Evolutionary conservation across 116 monocot species (phyloP), one percentile per base, ranked within the genome.

Genomic region (Posidonia oceanica): DNA sequence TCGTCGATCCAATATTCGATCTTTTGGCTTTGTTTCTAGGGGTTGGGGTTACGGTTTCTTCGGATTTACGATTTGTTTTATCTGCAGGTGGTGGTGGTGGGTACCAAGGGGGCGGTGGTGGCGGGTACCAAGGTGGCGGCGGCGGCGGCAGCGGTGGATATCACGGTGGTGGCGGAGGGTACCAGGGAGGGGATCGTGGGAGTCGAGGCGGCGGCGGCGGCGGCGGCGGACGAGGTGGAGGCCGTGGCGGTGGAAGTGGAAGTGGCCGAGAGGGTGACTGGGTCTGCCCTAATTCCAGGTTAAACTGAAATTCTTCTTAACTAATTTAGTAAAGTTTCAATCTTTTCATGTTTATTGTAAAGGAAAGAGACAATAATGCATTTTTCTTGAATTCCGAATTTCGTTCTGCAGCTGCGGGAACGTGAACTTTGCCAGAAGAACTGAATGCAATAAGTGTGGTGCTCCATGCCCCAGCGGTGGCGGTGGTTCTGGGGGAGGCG

Each of bases 201-300:
- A 48, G 66, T 51, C 69, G 69, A 3, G 67, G 80, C 36, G 76
- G 71, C 36, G 68, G 36, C 22, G 39, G 68, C 6, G 60, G 71
- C 5, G 21, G 71, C 8, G 23, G 75, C 12, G 67, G 77, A 36
- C n/a, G n/a, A n/a, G n/a, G n/a, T n/a, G n/a, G n/a, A n/a, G n/a
- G n/a, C n/a, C n/a, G n/a, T n/a, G 66, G 72, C 18, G 64, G 76
- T 38, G 77, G 77, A 15, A 48, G 77, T 52, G 59, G 68, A 4
- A 39, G 80, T 20, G 91, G 97, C 29, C 82, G 97, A n/a, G 97
- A 97, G 16, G 97, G 97, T 8, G 97, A 97, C 75, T 97, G 97
- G 97, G 42, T 75, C 39, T 97, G 97, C 77, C 97, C 97, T 66
- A 81, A 91, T 53, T 68, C 97, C 12, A 87, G 87, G 97, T 97